Evolutionary conservation across 139 green algal genomes (phyloP), one percentile per base, ranked within the genome.

Genomic region (Coelastrella sp.): DNA sequence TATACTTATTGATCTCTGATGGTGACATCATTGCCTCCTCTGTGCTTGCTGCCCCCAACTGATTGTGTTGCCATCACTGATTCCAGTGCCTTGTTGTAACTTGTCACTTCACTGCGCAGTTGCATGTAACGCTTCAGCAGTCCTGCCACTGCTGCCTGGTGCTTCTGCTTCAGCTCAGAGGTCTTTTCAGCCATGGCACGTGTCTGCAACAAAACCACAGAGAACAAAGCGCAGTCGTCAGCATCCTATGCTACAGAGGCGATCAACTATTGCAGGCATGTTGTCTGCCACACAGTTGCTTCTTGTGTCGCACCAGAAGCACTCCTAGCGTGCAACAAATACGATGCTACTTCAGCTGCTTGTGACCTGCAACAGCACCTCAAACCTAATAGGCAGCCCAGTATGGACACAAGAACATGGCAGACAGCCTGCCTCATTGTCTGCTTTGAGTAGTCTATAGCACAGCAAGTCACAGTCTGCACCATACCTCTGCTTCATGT

Each of bases 401-500:
- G n/a, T n/a, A n/a, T n/a, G n/a, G n/a, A n/a, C n/a, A n/a, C n/a
- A n/a, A n/a, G n/a, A n/a, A n/a, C n/a, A n/a, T n/a, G n/a, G n/a
- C n/a, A n/a, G n/a, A n/a, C n/a, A n/a, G n/a, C n/a, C n/a, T n/a
- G n/a, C n/a, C n/a, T n/a, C n/a, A n/a, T n/a, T n/a, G n/a, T n/a
- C n/a, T n/a, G n/a, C n/a, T n/a, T n/a, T n/a, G n/a, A n/a, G n/a
- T n/a, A n/a, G 25, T 4, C 9, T 6, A 71, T 30, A 3, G 30
- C 13, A 66, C 0, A 25, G 2, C 41, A 30, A 30, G 57, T 37
- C 40, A 30, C 34, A 57, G 45, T n/a, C n/a, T n/a, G n/a, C n/a
- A n/a, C n/a, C 79, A 7, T 41, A 95, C 93, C 90, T 86, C 66
- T 23, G 91, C 93, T 27, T 97, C 92, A 78, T 96, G 93, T 80